These are phyloP conservation scores for Sarcodon sp. DNA, from an alignment of 768 basidiomycete species.

Conservation along the genomic window DNA sequence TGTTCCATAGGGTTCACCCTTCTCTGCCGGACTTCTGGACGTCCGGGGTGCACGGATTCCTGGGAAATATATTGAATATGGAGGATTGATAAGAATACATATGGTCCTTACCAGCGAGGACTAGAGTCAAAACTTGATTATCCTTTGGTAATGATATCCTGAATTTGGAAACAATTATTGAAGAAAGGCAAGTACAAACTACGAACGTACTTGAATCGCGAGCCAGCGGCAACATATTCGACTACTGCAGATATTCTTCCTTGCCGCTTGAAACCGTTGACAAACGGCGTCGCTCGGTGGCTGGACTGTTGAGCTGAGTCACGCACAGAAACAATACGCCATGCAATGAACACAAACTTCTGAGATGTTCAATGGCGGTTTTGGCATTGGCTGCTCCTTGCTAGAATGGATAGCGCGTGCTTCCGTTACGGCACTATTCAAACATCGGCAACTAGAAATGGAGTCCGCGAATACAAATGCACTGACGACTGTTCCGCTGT, in stretches of 20 bases:
- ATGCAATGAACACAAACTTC: conserved; percentile 39
- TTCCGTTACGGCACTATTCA: conserved; percentile 60
- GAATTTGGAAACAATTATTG: background rate
- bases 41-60: conserved; percentile 88
- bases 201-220: conserved; percentile 77
- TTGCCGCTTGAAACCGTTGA: conserved; percentile 84
- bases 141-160: conserved; percentile 83
- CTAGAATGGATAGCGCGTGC: conserved; percentile 81
- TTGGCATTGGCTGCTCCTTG: conserved; percentile 74
- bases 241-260: conserved; percentile 79
- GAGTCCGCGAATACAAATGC: background rate
- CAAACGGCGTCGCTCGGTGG: conserved; percentile 72
- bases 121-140: conserved; percentile 87
- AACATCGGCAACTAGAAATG: conserved; percentile 4
- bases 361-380: conserved; percentile 80
- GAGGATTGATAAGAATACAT: background rate
- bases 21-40: conserved; percentile 69
- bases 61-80: conserved; percentile 12
- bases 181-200: background rate
- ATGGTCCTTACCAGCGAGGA: conserved; percentile 55
- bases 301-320: conserved; percentile 28
- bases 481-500: conserved; percentile 85
- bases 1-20: conserved; percentile 77
- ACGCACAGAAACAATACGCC: background rate
- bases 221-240: conserved; percentile 89